Evolutionary conservation across 768 basidiomycete genomes (phyloP), one percentile per base, ranked within the genome.

Genomic region (Auricularia auricula-judae): DNA sequence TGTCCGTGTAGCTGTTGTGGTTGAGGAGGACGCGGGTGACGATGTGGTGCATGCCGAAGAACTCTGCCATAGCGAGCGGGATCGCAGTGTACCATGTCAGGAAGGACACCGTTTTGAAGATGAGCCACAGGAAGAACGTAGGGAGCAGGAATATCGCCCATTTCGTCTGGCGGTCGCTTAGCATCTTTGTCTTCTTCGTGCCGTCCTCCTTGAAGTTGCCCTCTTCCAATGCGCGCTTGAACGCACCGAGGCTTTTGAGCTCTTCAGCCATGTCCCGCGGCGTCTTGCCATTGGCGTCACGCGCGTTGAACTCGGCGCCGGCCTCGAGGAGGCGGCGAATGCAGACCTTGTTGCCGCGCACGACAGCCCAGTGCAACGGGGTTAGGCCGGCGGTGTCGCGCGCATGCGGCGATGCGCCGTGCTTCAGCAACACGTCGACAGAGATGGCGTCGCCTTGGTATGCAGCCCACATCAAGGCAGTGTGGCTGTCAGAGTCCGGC

Each of bases 391-490:
- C 76, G 69, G 91, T 86, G 72, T 98, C 97, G 42, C 82, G 82
- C 12, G 87, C 74, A 65, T 85, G 85, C 0, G 87, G 80, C 65
- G 85, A 89, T 1, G 97, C 94, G 2, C 92, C 92, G 68, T 95
- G 91, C 64, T 86, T 84, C 62, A 99, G 81, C 51, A 99, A 76
- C 58, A 98, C 75, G 67, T 98, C 94, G 4, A 98, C 94, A 2
- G 91, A 93, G 39, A 98, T 83, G 1, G 93, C 94, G 71, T 99
- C 97, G 58, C 97, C 97, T 73, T 99, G 97, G 75, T 98, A 99
- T 8, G 93, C 92, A 4, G 97, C 97, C 97, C 97, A 99, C 92
- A 98, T 97, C 61, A 98, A 81, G 0, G 91, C 82, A 0, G 96
- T 97, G 72, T 98, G 97, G 0, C 97, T 97, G 70, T 92, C 89